Percentiles rank a stretch among this genome's conserved stretches.
Evolutionary conservation across 176 grass and related monocot genomes (phyloP).

Genomic region (Aegilops tauschii): DNA sequence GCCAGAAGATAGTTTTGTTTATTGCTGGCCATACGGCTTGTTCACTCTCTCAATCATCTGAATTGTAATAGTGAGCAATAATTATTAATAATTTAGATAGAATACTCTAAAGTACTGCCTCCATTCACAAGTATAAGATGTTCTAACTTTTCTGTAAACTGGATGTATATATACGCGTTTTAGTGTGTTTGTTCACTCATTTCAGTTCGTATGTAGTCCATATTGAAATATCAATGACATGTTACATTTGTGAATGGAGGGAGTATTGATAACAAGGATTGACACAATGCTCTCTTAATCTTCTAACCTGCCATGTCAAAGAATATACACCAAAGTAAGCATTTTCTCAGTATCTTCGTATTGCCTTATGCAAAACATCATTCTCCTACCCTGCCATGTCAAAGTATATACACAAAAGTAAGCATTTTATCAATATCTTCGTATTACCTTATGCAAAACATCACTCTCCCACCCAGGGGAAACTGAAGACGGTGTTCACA

Average conservation of each 20-base stretch:
- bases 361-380: neutral
- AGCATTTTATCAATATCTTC: no score
- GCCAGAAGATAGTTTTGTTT: neutral
- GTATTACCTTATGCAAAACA: neutral
- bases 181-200: no score
- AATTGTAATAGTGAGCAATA: neutral
- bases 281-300: neutral
- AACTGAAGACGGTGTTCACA: constrained; percentile 49
- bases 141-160: no score
- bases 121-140: no score
- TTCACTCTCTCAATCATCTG: neutral
- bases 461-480: constrained; percentile 46
- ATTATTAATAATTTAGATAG: neutral
- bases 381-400: no score
- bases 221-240: no score
- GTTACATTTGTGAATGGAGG: no score
- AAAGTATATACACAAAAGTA: no score
- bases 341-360: neutral
- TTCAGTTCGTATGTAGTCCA: no score
- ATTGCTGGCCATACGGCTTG: neutral
- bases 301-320: neutral
- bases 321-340: neutral
- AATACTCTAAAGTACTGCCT: neutral
- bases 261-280: neutral
- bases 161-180: no score